phyloP scores from a whole-genome alignment of 208 protist genomes.

The Acanthamoeba culbertsoni region DNA sequence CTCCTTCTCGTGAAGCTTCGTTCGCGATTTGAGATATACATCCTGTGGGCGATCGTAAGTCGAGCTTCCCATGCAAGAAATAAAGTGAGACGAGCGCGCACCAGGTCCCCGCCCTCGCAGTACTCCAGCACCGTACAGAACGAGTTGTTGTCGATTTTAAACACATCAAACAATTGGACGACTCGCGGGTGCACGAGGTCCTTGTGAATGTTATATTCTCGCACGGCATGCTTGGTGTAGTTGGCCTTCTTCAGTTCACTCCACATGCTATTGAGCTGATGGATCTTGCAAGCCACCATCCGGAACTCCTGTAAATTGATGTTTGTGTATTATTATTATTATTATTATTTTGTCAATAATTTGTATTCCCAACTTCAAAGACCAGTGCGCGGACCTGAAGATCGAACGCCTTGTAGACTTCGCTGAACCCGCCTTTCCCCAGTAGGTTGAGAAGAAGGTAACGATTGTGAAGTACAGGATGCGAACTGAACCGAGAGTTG shows the following conservation, averaged over 20 bases:
- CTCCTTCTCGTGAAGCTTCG: conserved; percentile 88
- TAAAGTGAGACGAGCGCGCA: conserved; percentile 80
- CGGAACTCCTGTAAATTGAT: conserved; percentile 82
- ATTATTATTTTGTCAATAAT: conserved; percentile 34
- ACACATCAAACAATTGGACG: conserved; percentile 84
- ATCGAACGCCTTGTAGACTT: conserved; percentile 89
- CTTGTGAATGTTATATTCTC: conserved; percentile 93
- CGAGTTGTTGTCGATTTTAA: conserved; percentile 83
- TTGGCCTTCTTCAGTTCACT: conserved; percentile 86
- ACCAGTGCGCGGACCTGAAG: not conserved
- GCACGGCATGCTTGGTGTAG: conserved; percentile 91
- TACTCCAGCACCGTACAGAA: conserved; percentile 95
- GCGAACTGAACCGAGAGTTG: conserved; percentile 35
- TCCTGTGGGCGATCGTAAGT: not conserved
- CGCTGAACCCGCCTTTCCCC: conserved; percentile 94
- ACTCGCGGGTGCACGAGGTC: conserved; percentile 85
- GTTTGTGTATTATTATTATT: too few species aligned
- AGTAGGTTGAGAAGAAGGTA: conserved; percentile 79
- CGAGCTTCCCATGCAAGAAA: not conserved
- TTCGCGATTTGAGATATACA: conserved; percentile 87
- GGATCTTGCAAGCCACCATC: conserved; percentile 95
- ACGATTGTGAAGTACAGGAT: not conserved
- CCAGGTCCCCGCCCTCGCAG: conserved; percentile 90
- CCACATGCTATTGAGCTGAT: conserved; percentile 90
- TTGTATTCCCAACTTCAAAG: not conserved